phyloP scores from a whole-genome alignment of 1,284 basidiomycete genomes.

The Austropuccinia psidii region DNA sequence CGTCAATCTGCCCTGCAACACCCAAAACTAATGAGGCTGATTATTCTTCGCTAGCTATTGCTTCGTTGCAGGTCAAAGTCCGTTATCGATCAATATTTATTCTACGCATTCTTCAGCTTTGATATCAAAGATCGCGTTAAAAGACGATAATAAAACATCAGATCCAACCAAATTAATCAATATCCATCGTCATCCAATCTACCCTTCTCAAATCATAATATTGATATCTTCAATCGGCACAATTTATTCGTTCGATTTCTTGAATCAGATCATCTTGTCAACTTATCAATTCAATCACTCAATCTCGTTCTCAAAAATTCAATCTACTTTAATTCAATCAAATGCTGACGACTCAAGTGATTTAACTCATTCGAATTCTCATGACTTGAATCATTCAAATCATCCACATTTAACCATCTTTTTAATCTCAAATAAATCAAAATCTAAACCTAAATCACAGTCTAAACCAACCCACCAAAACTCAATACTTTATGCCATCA shows the following conservation, averaged over 20 bases:
- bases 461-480: not conserved
- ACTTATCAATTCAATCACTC: not conserved
- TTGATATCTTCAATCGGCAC: conserved; percentile 19
- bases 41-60: not conserved
- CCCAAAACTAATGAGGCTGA: not conserved
- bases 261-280: not conserved
- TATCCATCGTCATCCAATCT: conserved; percentile 29
- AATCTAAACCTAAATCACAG: not conserved
- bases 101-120: conserved; percentile 13
- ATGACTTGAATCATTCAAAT: not conserved
- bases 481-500: conserved; percentile 12
- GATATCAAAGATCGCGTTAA: conserved; percentile 7
- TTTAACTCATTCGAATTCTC: not conserved
- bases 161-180: conserved; percentile 1
- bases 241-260: conserved; percentile 24
- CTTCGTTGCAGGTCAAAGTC: conserved; percentile 9
- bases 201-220: conserved; percentile 16
- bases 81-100: conserved; percentile 29
- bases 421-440: not conserved
- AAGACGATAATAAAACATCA: too few relatives aligned
- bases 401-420: not conserved
- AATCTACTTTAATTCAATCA: not conserved
- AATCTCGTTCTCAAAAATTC: not conserved
- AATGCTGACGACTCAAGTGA: not conserved
- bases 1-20: not conserved